Evolutionary conservation across 108 stramenopile species (phyloP), one percentile per base, ranked within the genome.

Genomic region (Craspedostauros australis): DNA sequence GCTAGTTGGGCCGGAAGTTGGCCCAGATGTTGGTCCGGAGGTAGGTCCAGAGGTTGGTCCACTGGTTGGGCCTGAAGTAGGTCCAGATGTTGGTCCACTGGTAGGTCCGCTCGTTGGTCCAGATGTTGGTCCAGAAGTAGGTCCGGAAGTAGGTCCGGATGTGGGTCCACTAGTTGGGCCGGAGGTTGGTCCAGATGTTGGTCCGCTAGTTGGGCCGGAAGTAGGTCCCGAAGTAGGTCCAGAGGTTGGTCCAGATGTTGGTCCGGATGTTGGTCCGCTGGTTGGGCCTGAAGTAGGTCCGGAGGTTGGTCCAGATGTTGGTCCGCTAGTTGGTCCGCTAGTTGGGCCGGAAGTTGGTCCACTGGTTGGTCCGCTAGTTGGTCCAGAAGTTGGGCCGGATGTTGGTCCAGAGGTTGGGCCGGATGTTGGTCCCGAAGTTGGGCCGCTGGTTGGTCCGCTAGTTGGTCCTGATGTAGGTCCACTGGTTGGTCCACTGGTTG

Each of bases 291-390:
- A 24, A 9, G 46, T 48, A 28, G 46, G 46, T 5, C 46, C 21
- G n/a, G 15, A 18, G 5, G 46, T 48, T 21, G 46, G 46, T 6
- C 46, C 46, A 24, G 46, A 48, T 18, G 46, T 48, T 6, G 46
- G 46, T 6, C 46, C 46, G 29, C 23, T 26, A 28, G 46, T 48
- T 21, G 46, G 46, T 18, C 46, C 46, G 29, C 23, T 26, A 5
- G 46, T 48, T 48, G 46, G 46, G n/a, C 46, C 46, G 29, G 5
- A 18, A 7, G 46, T 48, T 48, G 46, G 46, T 26, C 46, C 46
- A 11, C 27, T 28, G 5, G 46, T 48, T 48, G 46, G 46, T 5
- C 46, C 46, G 29, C 6, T 14, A 9, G 46, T 48, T 6, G 46
- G 46, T 26, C 46, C 46, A 26, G 21, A 24, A 5, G 46, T 48